These are phyloP conservation scores for Botrytis fabae DNA, from an alignment of 2,329 filamentous ascomycete genomes.

Conservation along the genomic window DNA sequence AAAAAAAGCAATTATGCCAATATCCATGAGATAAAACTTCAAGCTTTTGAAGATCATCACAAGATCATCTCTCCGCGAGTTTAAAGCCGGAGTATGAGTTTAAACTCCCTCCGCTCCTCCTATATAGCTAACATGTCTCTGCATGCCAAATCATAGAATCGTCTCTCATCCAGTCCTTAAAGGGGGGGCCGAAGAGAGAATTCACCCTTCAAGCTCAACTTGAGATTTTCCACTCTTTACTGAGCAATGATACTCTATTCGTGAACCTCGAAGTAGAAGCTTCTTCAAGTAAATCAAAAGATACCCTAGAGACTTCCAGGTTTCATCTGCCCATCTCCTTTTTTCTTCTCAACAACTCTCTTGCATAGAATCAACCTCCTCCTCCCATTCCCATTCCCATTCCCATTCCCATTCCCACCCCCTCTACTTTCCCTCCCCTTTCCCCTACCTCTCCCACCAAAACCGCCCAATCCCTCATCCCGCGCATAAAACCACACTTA, in stretches of 20 bases:
- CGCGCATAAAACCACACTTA: no score
- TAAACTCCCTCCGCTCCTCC: neutral
- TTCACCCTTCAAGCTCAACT: neutral
- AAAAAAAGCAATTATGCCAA: neutral
- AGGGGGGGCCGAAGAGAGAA: neutral
- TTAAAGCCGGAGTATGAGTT: no score
- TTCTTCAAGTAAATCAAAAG: neutral
- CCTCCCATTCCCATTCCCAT: no score
- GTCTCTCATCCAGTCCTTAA: neutral
- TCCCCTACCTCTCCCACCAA: no score
- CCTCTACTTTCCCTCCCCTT: no score
- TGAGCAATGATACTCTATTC: neutral
- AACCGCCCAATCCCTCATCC: neutral
- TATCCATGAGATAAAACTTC: neutral
- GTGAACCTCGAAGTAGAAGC: neutral
- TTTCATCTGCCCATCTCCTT: neutral
- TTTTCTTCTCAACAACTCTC: neutral
- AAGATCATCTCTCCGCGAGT: neutral
- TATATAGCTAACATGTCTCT: neutral
- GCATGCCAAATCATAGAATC: neutral
- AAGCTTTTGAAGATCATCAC: neutral
- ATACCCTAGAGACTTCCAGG: neutral
- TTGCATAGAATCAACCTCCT: neutral
- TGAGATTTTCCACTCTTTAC: neutral
- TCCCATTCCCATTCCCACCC: no score